phyloP scores from a whole-genome alignment of 441 rosid species.

The Kokia cookei region DNA sequence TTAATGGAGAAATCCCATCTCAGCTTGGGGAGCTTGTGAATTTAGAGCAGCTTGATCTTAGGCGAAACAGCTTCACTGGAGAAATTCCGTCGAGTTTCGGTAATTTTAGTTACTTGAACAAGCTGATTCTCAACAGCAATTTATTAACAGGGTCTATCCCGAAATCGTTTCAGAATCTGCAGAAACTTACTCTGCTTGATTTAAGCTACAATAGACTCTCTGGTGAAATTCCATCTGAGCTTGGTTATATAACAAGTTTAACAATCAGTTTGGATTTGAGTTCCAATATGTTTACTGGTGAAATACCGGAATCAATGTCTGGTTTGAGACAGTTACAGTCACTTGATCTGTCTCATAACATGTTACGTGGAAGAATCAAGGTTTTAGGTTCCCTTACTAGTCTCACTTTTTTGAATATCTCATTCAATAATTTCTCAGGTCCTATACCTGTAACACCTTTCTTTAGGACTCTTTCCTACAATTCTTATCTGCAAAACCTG shows the following conservation, averaged over 20 bases:
- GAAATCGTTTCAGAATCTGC: conserved; percentile 45
- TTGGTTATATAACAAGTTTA: conserved; percentile 71
- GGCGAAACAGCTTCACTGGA: conserved; percentile 78
- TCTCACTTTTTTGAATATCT: conserved; percentile 77
- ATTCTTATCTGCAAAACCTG: conserved; percentile 54
- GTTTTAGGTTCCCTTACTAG: conserved; percentile 78
- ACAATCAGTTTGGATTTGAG: conserved; percentile 77
- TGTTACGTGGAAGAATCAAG: conserved; percentile 52
- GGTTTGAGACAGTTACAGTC: conserved; percentile 78
- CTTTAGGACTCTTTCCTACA: conserved; percentile 62
- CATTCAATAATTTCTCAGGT: conserved; percentile 83
- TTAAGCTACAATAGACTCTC: conserved; percentile 74
- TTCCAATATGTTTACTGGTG: conserved; percentile 57
- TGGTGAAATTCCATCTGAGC: conserved; percentile 65
- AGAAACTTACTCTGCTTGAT: conserved; percentile 82
- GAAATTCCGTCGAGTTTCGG: conserved; percentile 75
- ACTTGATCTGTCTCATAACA: conserved; percentile 73
- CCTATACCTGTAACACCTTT: conserved; percentile 85
- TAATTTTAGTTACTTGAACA: conserved; percentile 81
- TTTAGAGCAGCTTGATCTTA: conserved; percentile 89
- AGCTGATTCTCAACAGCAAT: conserved; percentile 88
- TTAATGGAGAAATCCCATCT: conserved; percentile 68
- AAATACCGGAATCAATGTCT: conserved; percentile 60
- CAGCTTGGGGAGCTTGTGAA: conserved; percentile 83
- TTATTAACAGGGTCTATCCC: conserved; percentile 69